Percentiles rank a stretch among this genome's conserved stretches.
These are phyloP conservation scores for Rutstroemia sp. DNA, from an alignment of 2,329 filamentous ascomycete species.

Conservation along the genomic window DNA sequence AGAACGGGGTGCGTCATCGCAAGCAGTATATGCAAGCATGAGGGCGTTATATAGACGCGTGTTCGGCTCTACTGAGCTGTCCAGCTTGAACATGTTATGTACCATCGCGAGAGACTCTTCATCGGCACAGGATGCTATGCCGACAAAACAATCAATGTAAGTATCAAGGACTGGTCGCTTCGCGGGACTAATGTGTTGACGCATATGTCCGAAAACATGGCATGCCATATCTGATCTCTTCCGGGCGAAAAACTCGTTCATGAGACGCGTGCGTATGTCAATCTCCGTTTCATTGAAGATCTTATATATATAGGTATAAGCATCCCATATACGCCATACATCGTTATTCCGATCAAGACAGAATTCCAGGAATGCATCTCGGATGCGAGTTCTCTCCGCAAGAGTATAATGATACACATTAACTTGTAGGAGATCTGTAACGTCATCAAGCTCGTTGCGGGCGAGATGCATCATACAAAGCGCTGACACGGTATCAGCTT, in stretches of 20 bases:
- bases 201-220: constrained; percentile 89
- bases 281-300: constrained; percentile 61
- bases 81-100: constrained; percentile 92
- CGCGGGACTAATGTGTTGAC: constrained; percentile 56
- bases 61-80: constrained; percentile 67
- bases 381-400: constrained; percentile 59
- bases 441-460: constrained; percentile 69
- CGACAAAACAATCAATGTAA: constrained; percentile 72
- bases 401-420: constrained; percentile 65
- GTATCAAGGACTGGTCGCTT: constrained; percentile 64
- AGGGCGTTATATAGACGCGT: constrained; percentile 76
- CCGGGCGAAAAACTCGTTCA: constrained; percentile 75
- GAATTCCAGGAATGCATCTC: constrained; percentile 59
- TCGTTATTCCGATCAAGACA: constrained; percentile 55
- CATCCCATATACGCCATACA: constrained; percentile 56
- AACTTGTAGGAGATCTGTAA: constrained; percentile 73
- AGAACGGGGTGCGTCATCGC: constrained; percentile 57
- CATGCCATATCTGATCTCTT: constrained; percentile 76
- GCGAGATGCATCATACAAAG: constrained; percentile 69
- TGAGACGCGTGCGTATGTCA: constrained; percentile 59
- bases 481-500: constrained; percentile 65
- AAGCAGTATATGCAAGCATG: constrained; percentile 76
- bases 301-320: constrained; percentile 58
- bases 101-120: constrained; percentile 63
- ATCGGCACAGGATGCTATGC: constrained; percentile 56